A percentile compares a stretch with the other conserved stretches of the same genome.
These are phyloP conservation scores for Fusarium pseudograminearum DNA, from an alignment of 2,329 filamentous ascomycete genomes.

Conservation along the genomic window DNA sequence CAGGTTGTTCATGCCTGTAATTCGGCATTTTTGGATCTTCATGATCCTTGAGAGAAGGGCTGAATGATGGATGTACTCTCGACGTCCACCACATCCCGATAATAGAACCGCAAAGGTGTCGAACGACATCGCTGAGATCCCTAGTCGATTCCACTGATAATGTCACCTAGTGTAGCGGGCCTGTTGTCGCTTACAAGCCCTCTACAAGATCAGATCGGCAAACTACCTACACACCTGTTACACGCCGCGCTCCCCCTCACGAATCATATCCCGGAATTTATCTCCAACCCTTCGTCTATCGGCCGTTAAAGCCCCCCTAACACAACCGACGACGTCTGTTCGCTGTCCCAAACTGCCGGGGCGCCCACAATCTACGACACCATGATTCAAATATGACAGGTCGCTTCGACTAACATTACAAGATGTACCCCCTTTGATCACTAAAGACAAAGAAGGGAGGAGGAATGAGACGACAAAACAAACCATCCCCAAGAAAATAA, in stretches of 20 bases:
- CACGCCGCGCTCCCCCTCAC: conserved; percentile 13
- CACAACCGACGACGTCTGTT: conserved; percentile 37
- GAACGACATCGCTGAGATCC: conserved; percentile 25
- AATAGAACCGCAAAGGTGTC: not conserved
- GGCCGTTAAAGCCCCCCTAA: conserved; percentile 31
- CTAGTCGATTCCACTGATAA: conserved; percentile 12
- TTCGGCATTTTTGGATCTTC: conserved; percentile 9
- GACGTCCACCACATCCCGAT: not conserved
- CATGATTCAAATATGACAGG: conserved; percentile 37
- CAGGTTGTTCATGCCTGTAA: conserved; percentile 5
- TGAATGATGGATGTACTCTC: not conserved
- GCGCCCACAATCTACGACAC: conserved; percentile 26
- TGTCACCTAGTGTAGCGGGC: conserved; percentile 20
- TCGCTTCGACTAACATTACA: conserved; percentile 30
- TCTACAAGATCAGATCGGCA: conserved; percentile 35
- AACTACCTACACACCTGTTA: conserved; percentile 35
- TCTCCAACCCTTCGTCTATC: conserved; percentile 41
- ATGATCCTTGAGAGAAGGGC: conserved; percentile 6
- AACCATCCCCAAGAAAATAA: conserved; percentile 2
- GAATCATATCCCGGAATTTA: conserved; percentile 33
- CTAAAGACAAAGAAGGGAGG: conserved; percentile 22
- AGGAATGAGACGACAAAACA: conserved; percentile 16
- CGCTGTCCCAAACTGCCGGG: conserved; percentile 36
- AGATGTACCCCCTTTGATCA: conserved; percentile 21
- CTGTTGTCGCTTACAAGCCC: conserved; percentile 20